Base-by-base conservation (phyloP, 1,284 basidiomycete genomes). In the Vanrija sp. region DNA sequence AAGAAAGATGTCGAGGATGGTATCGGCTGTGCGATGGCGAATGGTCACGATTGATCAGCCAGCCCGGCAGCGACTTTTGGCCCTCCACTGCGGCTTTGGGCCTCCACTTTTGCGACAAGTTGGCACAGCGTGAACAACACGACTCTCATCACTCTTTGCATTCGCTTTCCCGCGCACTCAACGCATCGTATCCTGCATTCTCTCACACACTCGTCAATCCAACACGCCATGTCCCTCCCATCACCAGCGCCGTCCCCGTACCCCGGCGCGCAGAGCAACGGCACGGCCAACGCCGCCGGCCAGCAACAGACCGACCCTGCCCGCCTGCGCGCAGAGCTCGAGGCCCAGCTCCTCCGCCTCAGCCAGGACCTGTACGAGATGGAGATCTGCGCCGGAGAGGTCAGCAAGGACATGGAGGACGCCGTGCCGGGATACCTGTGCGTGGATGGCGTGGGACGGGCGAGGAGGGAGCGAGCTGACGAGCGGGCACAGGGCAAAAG, bases 301-400 rank as follows among this genome's bases (percentile, higher is more conserved):
- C 31, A 31, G 31, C 31, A 31, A 12, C 43, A 52, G 4, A 22
- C 45, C 31, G 67, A 69, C 31, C 63, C 67, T 36, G 60, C 60
- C 2, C 43, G 56, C 9, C 42, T 70, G 19, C 62, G 67, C n/a
- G 60, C 59, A 7, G 60, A 65, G 16, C 51, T 72, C 20, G 72
- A 74, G 47, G 53, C 39, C 24, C 59, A 65, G 43, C 56, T 74
- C 12, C 50, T 69, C 25, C 41, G 53, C 9, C 60, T 74, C 25
- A 56, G 57, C 25, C 72, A 74, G 58, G 71, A 73, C 51, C 59
- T 74, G 47, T 73, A 70, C 51, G 72, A 74, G 59, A 60, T 73
- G 63, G 72, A 74, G 54, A 65, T 74, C 10, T 73, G 71, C 45
- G 71, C 72, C 0, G 72, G 72, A n/a, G 66, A 71, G 31, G 72